phyloP scores from a whole-genome alignment of 2,329 filamentous ascomycete genomes.

The Orbilia oligospora region DNA sequence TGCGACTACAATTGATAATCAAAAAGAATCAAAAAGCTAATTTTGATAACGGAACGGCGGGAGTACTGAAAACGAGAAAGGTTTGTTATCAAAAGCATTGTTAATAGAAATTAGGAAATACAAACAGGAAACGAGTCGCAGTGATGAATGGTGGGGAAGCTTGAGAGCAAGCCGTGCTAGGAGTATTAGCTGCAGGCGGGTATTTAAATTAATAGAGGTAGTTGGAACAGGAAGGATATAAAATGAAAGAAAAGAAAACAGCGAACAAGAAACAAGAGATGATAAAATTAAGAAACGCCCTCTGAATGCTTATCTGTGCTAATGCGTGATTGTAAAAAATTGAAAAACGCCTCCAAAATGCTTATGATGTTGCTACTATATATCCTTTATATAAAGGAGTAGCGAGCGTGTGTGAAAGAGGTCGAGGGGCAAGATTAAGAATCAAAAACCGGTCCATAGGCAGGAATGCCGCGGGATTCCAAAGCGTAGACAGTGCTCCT shows the following conservation, averaged over 20 bases:
- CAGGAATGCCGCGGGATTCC: slow-evolving; percentile 66
- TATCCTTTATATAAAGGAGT: slow-evolving; percentile 13
- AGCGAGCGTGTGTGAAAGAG: neutral
- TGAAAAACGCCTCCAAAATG: slow-evolving; percentile 7
- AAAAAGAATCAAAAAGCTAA: no score
- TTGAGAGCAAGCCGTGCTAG: no score
- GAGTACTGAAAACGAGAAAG: no score
- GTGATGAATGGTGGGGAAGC: no score
- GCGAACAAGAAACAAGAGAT: neutral
- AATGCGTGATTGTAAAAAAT: neutral
- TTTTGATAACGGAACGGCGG: no score
- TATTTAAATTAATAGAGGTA: neutral
- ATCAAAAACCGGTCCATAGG: slow-evolving; percentile 67
- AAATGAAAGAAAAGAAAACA: neutral
- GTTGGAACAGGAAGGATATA: neutral
- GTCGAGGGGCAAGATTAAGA: slow-evolving; percentile 31
- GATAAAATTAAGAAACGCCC: neutral
- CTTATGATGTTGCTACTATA: neutral
- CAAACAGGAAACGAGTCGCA: no score
- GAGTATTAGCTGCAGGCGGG: neutral
- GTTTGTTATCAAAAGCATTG: no score
- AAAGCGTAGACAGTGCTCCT: slow-evolving; percentile 67
- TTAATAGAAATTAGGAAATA: no score
- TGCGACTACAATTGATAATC: no score
- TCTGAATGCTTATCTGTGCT: slow-evolving; percentile 4